Evolutionary conservation across 352 stramenopile species (phyloP).

Genomic region (Globisporangium canariense): DNA sequence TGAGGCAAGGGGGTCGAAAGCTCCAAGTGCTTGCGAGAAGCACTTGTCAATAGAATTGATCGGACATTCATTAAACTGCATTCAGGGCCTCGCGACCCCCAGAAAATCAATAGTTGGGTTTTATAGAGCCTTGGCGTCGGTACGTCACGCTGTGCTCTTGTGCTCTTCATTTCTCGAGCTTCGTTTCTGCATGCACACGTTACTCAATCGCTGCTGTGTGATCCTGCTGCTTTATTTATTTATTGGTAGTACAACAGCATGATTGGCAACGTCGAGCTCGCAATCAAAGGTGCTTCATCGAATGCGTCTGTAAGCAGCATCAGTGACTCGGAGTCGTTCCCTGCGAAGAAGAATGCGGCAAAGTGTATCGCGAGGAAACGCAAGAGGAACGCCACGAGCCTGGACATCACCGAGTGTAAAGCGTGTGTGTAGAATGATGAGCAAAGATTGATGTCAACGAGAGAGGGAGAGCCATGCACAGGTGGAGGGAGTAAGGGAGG

Average conservation of each 20-base stretch:
- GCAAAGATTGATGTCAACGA: no score
- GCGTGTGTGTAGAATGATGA: no score
- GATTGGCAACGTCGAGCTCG: slow-evolving; percentile 1
- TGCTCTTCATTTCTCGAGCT: neutral
- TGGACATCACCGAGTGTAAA: neutral
- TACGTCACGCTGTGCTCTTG: neutral
- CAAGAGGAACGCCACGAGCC: neutral
- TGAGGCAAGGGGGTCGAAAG: no score
- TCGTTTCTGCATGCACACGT: neutral
- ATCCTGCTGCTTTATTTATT: neutral
- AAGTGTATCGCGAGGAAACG: neutral
- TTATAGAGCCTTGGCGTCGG: neutral
- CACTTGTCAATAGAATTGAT: no score
- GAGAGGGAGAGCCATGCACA: neutral
- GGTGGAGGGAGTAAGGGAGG: no score
- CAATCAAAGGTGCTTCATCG: slow-evolving; percentile 1
- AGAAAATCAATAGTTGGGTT: no score
- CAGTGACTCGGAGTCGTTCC: neutral
- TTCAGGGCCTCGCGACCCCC: no score
- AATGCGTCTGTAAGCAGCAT: neutral
- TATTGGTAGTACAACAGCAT: neutral
- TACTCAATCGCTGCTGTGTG: neutral
- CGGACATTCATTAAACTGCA: no score
- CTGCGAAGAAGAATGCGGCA: neutral
- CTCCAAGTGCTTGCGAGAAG: no score